phyloP scores from a whole-genome alignment of 148 eudicot genomes.

The Spergularia bocconei region DNA sequence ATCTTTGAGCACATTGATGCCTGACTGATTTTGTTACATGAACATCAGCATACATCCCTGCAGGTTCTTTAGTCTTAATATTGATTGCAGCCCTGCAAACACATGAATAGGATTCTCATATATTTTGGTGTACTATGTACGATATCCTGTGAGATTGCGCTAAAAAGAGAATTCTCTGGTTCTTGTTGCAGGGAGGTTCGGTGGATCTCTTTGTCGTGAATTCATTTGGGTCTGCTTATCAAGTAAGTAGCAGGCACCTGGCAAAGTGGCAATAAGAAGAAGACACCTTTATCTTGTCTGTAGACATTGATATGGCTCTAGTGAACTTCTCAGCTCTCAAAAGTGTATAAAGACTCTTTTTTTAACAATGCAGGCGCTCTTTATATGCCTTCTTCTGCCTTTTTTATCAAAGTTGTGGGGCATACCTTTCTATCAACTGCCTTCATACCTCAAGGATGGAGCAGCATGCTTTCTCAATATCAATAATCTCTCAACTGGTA shows the following conservation, averaged over 20 bases:
- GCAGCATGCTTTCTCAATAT: slow-evolving; percentile 95
- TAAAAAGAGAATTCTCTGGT: slow-evolving; percentile 16
- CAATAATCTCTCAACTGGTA: slow-evolving; percentile 64
- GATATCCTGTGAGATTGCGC: slow-evolving; percentile 5
- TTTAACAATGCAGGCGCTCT: slow-evolving; percentile 61
- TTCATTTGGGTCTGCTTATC: slow-evolving; percentile 96
- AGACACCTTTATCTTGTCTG: background rate
- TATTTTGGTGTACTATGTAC: background rate
- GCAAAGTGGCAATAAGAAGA: background rate
- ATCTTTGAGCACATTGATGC: background rate
- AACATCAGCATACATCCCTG: background rate
- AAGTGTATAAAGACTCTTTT: background rate
- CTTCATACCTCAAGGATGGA: slow-evolving; percentile 81
- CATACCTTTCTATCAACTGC: slow-evolving; percentile 83
- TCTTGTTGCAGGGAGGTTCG: slow-evolving; percentile 59
- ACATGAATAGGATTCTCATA: background rate
- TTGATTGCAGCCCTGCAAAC: background rate
- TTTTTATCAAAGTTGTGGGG: slow-evolving; percentile 95
- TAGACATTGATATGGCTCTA: background rate
- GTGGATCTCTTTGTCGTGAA: slow-evolving; percentile 96
- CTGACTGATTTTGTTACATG: background rate
- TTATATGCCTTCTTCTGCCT: slow-evolving; percentile 91
- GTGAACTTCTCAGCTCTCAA: background rate
- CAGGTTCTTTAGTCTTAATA: background rate
- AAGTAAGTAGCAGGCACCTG: slow-evolving; percentile 25